phyloP scores from a whole-genome alignment of 148 eudicot genomes.

The Bassia scoparia region DNA sequence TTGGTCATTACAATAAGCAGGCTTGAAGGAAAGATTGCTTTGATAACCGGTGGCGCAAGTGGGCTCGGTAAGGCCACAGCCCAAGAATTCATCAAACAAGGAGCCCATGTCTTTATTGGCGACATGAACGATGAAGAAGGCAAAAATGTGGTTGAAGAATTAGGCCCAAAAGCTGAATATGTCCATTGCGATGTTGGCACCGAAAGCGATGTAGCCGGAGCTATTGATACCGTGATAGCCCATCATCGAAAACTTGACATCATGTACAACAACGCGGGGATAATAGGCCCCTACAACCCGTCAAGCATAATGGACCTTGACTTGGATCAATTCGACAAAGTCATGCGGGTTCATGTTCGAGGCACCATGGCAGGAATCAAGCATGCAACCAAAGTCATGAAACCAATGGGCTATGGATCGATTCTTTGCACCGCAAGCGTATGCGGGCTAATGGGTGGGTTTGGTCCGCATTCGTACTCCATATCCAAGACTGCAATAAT shows the following conservation, averaged over 20 bases:
- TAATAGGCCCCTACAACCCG: constrained; percentile 38
- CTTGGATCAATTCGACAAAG: constrained; percentile 41
- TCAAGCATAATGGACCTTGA: constrained; percentile 46
- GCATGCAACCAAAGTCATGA: constrained; percentile 61
- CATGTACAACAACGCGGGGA: constrained; percentile 47
- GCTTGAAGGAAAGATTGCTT: constrained; percentile 67
- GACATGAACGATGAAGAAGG: constrained; percentile 43
- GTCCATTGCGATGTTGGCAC: constrained; percentile 46
- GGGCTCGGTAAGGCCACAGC: constrained; percentile 69
- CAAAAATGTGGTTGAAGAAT: constrained; percentile 28
- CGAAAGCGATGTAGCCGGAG: constrained; percentile 13
- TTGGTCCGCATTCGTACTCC: constrained; percentile 45
- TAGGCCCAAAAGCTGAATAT: constrained; percentile 54
- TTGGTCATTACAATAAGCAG: constrained; percentile 17
- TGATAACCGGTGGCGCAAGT: constrained; percentile 72
- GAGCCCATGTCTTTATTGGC: constrained; percentile 65
- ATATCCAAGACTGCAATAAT: constrained; percentile 44
- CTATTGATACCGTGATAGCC: constrained; percentile 1
- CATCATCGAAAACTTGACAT: constrained; percentile 15
- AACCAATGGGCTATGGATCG: constrained; percentile 41
- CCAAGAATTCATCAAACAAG: constrained; percentile 43
- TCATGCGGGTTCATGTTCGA: constrained; percentile 48
- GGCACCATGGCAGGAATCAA: constrained; percentile 51
- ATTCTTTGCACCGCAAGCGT: constrained; percentile 54
- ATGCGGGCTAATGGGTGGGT: constrained; percentile 55